These are phyloP conservation scores for Pneumocystis wakefieldiae DNA, from an alignment of 1,139 yeast species.

Conservation along the genomic window DNA sequence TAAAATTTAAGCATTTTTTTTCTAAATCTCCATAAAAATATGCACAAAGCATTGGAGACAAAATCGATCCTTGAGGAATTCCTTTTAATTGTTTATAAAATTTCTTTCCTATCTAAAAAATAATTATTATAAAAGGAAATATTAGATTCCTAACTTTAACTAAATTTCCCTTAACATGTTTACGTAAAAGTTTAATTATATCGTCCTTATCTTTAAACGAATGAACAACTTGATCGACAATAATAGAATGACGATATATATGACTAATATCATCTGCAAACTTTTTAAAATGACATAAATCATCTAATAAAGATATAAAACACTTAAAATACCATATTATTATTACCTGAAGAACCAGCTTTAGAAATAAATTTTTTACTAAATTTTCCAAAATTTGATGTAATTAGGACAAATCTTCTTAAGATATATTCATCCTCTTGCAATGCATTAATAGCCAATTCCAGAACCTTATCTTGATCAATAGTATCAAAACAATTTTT, in stretches of 20 bases:
- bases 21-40: constrained; percentile 54
- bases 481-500: constrained; percentile 60
- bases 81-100: constrained; percentile 44
- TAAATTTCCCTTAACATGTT: constrained; percentile 31
- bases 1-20: constrained; percentile 29
- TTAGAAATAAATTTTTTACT: constrained; percentile 2
- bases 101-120: constrained; percentile 19
- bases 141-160: constrained; percentile 18
- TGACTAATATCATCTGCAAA: constrained; percentile 3
- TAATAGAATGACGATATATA: constrained; percentile 4
- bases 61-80: constrained; percentile 71
- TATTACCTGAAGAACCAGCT: constrained; percentile 3
- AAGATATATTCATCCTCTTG: constrained; percentile 10
- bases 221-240: constrained; percentile 8
- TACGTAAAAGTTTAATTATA: constrained; percentile 18
- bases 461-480: constrained; percentile 9
- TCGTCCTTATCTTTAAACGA: constrained; percentile 8
- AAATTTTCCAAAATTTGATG: constrained; percentile 4
- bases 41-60: constrained; percentile 67
- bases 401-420: constrained; percentile 7
- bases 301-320: neutral
- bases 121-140: neutral
- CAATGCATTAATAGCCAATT: constrained; percentile 2
- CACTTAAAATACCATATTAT: neutral
- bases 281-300: constrained; percentile 2